Base-by-base conservation (phyloP, 225 moss, liverwort and hornwort species). In the Pseudisothecium myosuroides region DNA sequence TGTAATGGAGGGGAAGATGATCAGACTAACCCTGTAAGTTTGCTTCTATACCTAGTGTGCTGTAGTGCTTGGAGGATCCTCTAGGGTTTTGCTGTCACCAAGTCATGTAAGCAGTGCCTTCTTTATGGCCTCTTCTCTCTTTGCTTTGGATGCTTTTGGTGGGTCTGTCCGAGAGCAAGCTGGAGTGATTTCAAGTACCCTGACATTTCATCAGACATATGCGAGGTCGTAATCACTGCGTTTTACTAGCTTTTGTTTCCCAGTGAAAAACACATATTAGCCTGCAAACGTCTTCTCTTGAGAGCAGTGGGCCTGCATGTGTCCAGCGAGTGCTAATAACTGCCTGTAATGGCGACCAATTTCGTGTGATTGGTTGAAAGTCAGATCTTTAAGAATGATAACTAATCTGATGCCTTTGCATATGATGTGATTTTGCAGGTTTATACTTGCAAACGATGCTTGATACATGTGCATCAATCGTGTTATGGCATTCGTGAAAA, bases 1-100 rank as follows among this genome's bases (percentile, higher is more conserved):
- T 96, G 96, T 87, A 96, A 96, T 65, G 95, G 96, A 15, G 96
- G 96, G 78, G 95, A 96, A 87, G 93, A 95, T 89, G 92, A 94
- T 80, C 92, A 89, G 66, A 83, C 73, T 49, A 94, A 96, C 83
- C 93, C 93, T 76, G 96, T 96, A 94, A 88, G 94, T 91, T 52
- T 82, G 27, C 67, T 74, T 81, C 55, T 71, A 56, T 80, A 17
- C 68, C 61, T 80, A 24, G 23, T 84, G 60, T 77, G 67, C 82
- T 82, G 78, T 43, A 71, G 52, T 41, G 74, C 82, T 88, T 86
- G 49, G 74, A 83, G 68, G 63, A 85, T 93, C 47, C 66, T 81
- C 63, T 81, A 29, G 87, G 80, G 54, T 74, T 28, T 81, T 55
- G n/a, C 69, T 32, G 76, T 84, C 39, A 86, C 65, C 79, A 78